Conservation (phyloP, 441 rosid genomes). For the Brassica hybrid region DNA sequence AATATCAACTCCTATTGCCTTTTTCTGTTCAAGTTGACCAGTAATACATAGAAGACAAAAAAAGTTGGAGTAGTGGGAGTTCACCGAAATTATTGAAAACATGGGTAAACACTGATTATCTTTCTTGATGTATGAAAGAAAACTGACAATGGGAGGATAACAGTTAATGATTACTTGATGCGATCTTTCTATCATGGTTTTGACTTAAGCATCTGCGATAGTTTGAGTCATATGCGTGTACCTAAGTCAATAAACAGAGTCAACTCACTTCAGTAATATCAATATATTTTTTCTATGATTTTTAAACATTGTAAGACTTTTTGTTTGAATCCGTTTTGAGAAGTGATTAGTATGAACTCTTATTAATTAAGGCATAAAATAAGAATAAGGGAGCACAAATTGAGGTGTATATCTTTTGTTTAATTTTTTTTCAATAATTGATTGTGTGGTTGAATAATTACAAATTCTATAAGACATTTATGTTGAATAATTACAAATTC, state of each 20-base stretch:
- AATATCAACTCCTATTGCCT: slow-evolving; percentile 10
- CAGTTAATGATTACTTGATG: slow-evolving; percentile 37
- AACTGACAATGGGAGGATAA: slow-evolving; percentile 24
- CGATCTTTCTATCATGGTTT: slow-evolving; percentile 28
- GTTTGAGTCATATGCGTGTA: slow-evolving; percentile 15
- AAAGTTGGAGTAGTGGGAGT: slow-evolving; percentile 37
- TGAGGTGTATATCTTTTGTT: background rate
- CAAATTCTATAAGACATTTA: background rate
- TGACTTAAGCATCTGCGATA: slow-evolving; percentile 28
- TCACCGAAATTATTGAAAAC: slow-evolving; percentile 36
- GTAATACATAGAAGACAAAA: slow-evolving; percentile 9
- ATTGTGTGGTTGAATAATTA: background rate
- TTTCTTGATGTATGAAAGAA: slow-evolving; percentile 28
- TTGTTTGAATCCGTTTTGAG: background rate
- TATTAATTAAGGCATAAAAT: background rate
- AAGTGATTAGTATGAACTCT: background rate
- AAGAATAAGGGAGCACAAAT: background rate
- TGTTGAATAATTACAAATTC: too few species aligned
- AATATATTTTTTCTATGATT: background rate
- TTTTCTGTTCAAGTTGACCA: slow-evolving; percentile 46
- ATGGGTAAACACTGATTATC: slow-evolving; percentile 22
- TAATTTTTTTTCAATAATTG: background rate
- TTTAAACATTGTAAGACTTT: background rate
- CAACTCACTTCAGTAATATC: slow-evolving; percentile 28
- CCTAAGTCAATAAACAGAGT: slow-evolving; percentile 20